Evolutionary conservation across 352 stramenopile species (phyloP), one percentile per base, ranked within the genome.

Genomic region (Pseudoperonospora humuli): DNA sequence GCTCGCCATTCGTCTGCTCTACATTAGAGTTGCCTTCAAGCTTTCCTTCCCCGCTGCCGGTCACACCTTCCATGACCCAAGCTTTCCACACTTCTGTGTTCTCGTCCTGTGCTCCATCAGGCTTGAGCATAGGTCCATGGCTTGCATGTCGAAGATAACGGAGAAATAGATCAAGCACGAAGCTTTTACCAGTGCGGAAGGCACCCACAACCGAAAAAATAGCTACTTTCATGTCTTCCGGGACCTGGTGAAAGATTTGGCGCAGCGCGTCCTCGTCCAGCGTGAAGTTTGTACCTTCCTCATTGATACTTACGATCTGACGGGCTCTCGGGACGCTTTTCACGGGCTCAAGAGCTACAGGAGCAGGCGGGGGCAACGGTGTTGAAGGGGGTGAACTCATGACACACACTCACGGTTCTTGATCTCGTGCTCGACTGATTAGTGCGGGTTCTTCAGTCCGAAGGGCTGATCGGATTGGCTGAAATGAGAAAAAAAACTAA

Each of bases 181-280:
- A 99, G 20, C 78, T 97, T 59, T 99, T 99, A 40, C 96, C 96
- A 20, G 96, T 99, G 38, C 96, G 87, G 72, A 99, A 99, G 5
- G 95, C 95, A 31, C 96, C 96, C 1, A 99, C 96, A 8, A 99
- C 95, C 27, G 86, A 98, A 26, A 99, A 84, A 25, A 99, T 96
- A 15, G 92, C 73, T 7, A 99, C 95, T 66, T 98, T 98, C 82
- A 96, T 98, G 44, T 93, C 85, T 33, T 83, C 72, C 8, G 87
- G 94, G 45, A 79, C 71, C 43, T 78, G 71, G 46, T 71, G 64
- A 40, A 86, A 87, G 50, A 92, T 92, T 21, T 66, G 51, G 27
- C 75, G 61, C 27, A 92, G 69, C 36, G 70, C 77, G 23, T 61
- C 39, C 41, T 86, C 77, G 47, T 92, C 71, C 25, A 92, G 63